These are phyloP conservation scores for Acidomyces sp. DNA, from an alignment of 495 filamentous ascomycete species.

Conservation along the genomic window DNA sequence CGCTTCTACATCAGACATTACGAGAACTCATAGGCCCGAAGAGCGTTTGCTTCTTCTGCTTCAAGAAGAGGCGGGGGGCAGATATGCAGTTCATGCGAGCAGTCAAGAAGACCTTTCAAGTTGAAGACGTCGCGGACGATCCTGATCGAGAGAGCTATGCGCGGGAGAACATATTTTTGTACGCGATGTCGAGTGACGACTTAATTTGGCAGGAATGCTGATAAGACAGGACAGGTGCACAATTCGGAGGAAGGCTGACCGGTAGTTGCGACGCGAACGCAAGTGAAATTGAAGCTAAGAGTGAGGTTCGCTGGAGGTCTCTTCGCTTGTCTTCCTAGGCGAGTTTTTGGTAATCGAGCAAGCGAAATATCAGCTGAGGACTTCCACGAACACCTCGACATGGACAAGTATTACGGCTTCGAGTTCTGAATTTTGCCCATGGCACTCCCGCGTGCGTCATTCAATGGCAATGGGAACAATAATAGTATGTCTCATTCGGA, in stretches of 20 bases:
- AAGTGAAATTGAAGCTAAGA: no score
- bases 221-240: conserved; percentile 9
- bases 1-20: conserved; percentile 69
- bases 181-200: conserved; percentile 2
- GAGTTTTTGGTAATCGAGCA: no score
- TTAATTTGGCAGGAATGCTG: not conserved
- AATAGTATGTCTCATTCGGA: no score
- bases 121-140: conserved; percentile 34
- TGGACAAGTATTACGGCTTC: no score
- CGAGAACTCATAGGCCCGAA: conserved; percentile 32
- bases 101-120: conserved; percentile 32
- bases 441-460: no score
- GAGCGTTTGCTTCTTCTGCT: conserved; percentile 81
- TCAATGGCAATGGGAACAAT: no score
- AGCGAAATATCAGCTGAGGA: no score
- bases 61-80: conserved; percentile 64
- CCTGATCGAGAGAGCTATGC: conserved; percentile 28
- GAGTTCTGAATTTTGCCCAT: no score
- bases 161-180: conserved; percentile 38
- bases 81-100: conserved; percentile 38
- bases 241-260: conserved; percentile 4
- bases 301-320: no score
- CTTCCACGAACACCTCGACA: no score
- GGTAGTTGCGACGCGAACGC: not conserved
- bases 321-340: no score